Evolutionary conservation across 2,329 filamentous ascomycete species (phyloP).

Genomic region (Fusarium sp.): DNA sequence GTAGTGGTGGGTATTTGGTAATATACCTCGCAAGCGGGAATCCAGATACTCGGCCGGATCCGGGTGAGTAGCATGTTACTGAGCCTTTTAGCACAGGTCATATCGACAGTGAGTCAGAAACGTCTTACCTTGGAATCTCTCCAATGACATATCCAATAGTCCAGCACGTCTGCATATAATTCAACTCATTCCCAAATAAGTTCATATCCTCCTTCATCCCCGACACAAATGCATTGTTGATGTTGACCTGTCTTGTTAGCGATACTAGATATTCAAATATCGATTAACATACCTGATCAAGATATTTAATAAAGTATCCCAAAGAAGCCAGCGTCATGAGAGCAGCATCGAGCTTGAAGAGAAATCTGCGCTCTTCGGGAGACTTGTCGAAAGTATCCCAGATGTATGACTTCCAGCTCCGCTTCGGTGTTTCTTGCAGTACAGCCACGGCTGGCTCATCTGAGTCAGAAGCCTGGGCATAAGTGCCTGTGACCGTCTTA

Average conservation of each 20-base stretch:
- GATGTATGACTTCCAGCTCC: constrained; percentile 58
- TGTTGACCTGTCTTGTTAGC: constrained; percentile 38
- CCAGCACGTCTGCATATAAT: constrained; percentile 66
- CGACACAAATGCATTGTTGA: constrained; percentile 49
- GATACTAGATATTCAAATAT: background rate
- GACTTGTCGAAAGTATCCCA: constrained; percentile 63
- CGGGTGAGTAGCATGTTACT: constrained; percentile 54
- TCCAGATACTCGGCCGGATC: constrained; percentile 56
- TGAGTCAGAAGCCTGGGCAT: constrained; percentile 4
- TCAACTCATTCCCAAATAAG: constrained; percentile 59
- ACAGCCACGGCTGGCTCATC: background rate
- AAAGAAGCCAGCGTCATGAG: constrained; percentile 54
- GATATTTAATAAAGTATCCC: constrained; percentile 55
- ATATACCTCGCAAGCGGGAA: constrained; percentile 52
- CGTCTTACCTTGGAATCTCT: constrained; percentile 49
- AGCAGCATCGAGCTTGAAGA: constrained; percentile 58
- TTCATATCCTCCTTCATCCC: constrained; percentile 64
- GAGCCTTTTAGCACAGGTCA: background rate
- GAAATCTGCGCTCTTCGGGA: constrained; percentile 55
- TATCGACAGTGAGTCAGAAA: no score
- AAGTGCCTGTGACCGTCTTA: background rate
- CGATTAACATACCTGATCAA: constrained; percentile 47
- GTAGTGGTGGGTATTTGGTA: fast-evolving
- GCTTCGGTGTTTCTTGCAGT: constrained; percentile 21
- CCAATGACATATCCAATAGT: constrained; percentile 70